Evolutionary conservation across 108 stramenopile genomes (phyloP), one percentile per base, ranked within the genome.

Genomic region (Skeletonema menzelii): DNA sequence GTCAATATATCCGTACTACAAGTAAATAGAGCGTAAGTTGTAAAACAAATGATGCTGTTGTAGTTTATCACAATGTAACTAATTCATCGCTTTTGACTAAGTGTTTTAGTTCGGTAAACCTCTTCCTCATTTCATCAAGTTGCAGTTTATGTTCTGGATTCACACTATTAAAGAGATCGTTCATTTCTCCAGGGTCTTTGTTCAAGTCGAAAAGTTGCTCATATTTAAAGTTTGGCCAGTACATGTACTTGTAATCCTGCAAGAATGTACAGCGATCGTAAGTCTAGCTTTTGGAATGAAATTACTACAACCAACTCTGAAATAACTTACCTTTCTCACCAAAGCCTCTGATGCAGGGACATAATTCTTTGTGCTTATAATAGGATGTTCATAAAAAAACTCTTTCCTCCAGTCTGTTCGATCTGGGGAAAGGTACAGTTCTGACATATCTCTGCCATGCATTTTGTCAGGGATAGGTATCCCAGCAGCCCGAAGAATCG

Each of bases 181-280:
- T 59, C 57, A 90, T 65, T 63, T 94, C 93, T 27, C 72, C 82
- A 26, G 91, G 93, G 77, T 94, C 93, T 3, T 82, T 68, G 2
- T 56, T 70, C 40, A 90, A 69, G 49, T 92, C 84, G 72, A 91
- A 94, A 14, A 94, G 55, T 65, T 94, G 93, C 65, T 91, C 89
- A 56, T 80, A 84, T 0, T 86, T 49, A 31, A 70, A 84, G 49
- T 91, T 70, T 15, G 90, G 90, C 93, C 93, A 94, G 24, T 79
- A 82, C 55, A 94, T 87, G 72, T 90, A 91, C 66, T 86, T 89
- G 35, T 67, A 83, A 63, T 86, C 59, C 68, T 90, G 46, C n/a
- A 47, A 47, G 17, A 19, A 19, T 47, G 6, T 10, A 47, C 17
- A 19, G 2, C n/a, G n/a, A 19, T 19, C 6, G 19, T 47, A 7